These are phyloP conservation scores for Vicia sativa DNA, from an alignment of 306 rosid species.

Conservation along the genomic window DNA sequence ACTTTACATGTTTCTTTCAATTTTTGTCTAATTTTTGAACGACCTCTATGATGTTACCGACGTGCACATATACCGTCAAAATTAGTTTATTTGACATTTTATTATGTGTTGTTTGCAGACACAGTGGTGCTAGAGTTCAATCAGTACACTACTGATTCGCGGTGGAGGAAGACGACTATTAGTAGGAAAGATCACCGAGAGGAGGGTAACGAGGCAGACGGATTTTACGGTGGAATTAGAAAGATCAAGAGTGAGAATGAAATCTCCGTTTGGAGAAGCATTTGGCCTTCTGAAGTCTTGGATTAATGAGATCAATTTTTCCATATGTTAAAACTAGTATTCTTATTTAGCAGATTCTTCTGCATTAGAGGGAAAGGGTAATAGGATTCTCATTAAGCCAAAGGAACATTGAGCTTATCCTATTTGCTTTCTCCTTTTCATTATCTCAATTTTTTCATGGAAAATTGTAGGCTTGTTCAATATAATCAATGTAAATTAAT, in stretches of 20 bases:
- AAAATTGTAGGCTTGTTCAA: slow-evolving; percentile 40
- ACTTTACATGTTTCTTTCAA: neutral
- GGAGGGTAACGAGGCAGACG: slow-evolving; percentile 86
- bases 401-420: slow-evolving; percentile 42
- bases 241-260: slow-evolving; percentile 59
- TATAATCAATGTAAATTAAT: slow-evolving; percentile 54
- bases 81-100: neutral
- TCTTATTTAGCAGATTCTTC: slow-evolving; percentile 33
- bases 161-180: slow-evolving; percentile 72
- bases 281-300: slow-evolving; percentile 83
- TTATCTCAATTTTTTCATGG: slow-evolving; percentile 35
- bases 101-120: slow-evolving; percentile 51
- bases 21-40: neutral
- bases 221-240: slow-evolving; percentile 90
- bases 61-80: neutral
- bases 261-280: slow-evolving; percentile 67
- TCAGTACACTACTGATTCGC: slow-evolving; percentile 77
- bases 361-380: slow-evolving; percentile 18
- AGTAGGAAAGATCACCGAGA: slow-evolving; percentile 74
- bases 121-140: slow-evolving; percentile 87
- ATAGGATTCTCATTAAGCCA: slow-evolving; percentile 43
- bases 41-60: neutral
- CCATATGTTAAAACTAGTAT: slow-evolving; percentile 30
- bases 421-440: slow-evolving; percentile 31
- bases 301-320: slow-evolving; percentile 48